Base-by-base conservation (phyloP, 306 rosid species). In the Begonia loranthoides region DNA sequence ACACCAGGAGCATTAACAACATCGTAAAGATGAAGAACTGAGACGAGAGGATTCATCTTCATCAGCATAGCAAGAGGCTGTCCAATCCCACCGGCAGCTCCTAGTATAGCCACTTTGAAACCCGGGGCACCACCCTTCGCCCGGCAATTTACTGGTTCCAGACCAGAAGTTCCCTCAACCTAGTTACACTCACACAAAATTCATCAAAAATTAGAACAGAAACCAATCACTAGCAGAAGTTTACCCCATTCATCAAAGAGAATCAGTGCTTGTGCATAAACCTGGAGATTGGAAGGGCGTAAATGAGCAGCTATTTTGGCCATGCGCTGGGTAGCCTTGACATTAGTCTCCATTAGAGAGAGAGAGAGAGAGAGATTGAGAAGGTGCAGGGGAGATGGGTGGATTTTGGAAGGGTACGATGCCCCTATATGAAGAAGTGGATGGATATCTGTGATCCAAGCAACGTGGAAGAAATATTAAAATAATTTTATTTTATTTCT, bases 31-130 rank as follows among this genome's bases (percentile, higher is more conserved):
- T 92, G 99, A 68, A 92, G 96, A 71, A 79, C 79, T 0, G 99
- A 86, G 52, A 92, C 94, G 41, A 83, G 60, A 28, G 99, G 99
- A 16, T 92, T 92, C 13, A 92, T 92, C 85, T 92, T 92, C 92
- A 92, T 70, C 51, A 86, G 68, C 84, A 92, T 54, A 44, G 96
- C 65, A 36, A 92, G 93, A 57, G 99, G 71, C 56, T 92, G 97
- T 41, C 96, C 99, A 57, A 92, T 92, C 60, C 99, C 94, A 15
- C 94, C 96, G 48, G 99, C 88, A 57, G 96, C 96, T 45, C 99
- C 96, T 66, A 92, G 53, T 21, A 92, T 75, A 6, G 99, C 99
- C 4, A 92, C 96, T 55, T 76, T 92, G 73, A 82, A 86, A 40
- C 99, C 96, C 5, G 96, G 84, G 8, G 94, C 54, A 6, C 94